phyloP scores from a whole-genome alignment of 148 eudicot genomes.

The Silene uniflora region DNA sequence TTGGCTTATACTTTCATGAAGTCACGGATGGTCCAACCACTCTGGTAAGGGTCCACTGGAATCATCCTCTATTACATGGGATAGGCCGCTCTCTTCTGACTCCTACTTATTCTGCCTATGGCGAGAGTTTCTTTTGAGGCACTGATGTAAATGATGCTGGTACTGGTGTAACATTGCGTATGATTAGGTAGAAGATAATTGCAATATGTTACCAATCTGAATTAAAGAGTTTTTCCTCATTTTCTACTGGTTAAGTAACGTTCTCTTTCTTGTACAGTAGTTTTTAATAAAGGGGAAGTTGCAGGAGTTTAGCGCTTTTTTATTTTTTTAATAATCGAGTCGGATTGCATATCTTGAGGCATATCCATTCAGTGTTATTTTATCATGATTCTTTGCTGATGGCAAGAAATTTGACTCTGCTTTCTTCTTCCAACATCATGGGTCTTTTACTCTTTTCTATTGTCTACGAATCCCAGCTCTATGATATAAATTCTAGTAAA shows the following conservation, averaged over 20 bases:
- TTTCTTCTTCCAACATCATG: not conserved
- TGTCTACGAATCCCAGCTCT: not conserved
- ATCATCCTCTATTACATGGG: not conserved
- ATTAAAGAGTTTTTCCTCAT: not conserved
- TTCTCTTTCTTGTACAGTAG: too few species aligned
- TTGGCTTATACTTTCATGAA: not conserved
- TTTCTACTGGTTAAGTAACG: not conserved
- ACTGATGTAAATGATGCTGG: not conserved
- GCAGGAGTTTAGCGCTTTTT: not conserved
- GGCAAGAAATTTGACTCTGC: not conserved
- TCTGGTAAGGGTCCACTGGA: not conserved
- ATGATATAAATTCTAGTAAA: not conserved
- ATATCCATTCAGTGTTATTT: not conserved
- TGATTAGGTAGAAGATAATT: constrained; percentile 1
- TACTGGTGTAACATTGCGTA: not conserved
- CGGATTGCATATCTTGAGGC: constrained; percentile 3
- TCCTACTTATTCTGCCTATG: not conserved
- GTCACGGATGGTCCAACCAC: not conserved
- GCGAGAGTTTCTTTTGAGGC: not conserved
- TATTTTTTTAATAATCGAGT: not conserved
- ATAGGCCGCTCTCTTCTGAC: not conserved
- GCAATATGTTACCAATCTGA: not conserved
- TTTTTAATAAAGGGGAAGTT: not conserved
- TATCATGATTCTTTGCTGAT: not conserved
- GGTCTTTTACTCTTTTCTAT: not conserved